Percentiles rank a stretch among this genome's conserved stretches.
Evolutionary conservation across 805 yeast species (phyloP).

Genomic region (Ogataea dorogensis): DNA sequence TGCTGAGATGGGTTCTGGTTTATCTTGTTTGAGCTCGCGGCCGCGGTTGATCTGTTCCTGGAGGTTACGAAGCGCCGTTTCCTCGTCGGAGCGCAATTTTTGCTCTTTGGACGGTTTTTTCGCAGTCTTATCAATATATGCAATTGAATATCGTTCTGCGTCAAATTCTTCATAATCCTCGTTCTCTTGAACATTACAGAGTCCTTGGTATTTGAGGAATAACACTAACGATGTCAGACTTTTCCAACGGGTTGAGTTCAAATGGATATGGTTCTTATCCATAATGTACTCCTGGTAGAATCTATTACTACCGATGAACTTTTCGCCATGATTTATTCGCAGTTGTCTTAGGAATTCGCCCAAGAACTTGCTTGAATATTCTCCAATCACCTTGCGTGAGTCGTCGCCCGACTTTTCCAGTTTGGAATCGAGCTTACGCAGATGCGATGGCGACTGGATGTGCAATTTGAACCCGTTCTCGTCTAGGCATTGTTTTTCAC

Average conservation of each 20-base stretch:
- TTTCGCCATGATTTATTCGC: conserved; percentile 74
- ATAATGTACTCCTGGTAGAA: conserved; percentile 88
- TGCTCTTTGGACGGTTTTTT: conserved; percentile 40
- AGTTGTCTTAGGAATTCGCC: conserved; percentile 63
- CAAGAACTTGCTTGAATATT: conserved; percentile 60
- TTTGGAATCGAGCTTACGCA: conserved; percentile 47
- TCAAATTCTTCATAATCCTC: conserved; percentile 36
- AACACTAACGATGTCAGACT: conserved; percentile 67
- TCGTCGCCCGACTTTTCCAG: conserved; percentile 43
- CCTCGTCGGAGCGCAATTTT: conserved; percentile 44
- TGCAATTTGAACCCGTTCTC: conserved; percentile 95
- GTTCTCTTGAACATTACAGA: conserved; percentile 48
- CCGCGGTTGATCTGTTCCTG: conserved; percentile 54
- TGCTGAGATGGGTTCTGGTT: conserved; percentile 1
- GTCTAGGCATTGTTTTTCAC: conserved; percentile 92
- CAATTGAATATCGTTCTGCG: conserved; percentile 39
- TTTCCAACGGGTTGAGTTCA: conserved; percentile 84
- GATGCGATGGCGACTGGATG: conserved; percentile 76
- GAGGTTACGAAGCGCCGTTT: conserved; percentile 41
- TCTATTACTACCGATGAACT: conserved; percentile 72
- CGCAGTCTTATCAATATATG: conserved; percentile 54
- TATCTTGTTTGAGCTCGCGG: conserved; percentile 17
- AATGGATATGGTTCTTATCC: conserved; percentile 81
- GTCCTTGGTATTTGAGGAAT: conserved; percentile 54
- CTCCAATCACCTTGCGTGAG: conserved; percentile 40